Percentiles rank a stretch among this genome's conserved stretches.
These are phyloP conservation scores for Rhododendron molle DNA, from an alignment of 148 eudicot species.

Conservation along the genomic window DNA sequence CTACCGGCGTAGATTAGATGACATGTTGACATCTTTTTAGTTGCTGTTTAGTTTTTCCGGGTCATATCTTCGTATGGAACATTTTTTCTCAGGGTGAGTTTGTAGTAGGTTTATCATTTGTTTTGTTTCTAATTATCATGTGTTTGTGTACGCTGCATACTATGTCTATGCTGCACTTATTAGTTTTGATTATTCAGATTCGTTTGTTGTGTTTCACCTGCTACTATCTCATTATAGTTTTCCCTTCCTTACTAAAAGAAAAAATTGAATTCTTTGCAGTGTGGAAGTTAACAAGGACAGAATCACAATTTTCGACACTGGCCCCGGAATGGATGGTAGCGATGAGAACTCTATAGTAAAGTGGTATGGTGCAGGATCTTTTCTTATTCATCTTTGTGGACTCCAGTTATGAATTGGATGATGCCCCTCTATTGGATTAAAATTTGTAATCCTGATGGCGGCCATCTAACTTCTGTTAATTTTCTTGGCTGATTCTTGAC, in stretches of 20 bases:
- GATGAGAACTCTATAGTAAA: conserved; percentile 55
- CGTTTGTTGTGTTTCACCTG: background rate
- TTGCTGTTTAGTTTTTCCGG: background rate
- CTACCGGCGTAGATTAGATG: background rate
- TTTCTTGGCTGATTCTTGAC: background rate
- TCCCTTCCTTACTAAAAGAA: background rate
- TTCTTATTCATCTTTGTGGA: background rate
- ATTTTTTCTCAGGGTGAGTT: background rate
- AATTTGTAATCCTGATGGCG: background rate
- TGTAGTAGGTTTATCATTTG: background rate
- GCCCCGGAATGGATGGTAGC: conserved; percentile 74
- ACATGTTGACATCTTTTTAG: background rate
- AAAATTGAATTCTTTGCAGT: conserved; percentile 30
- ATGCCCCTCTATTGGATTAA: background rate
- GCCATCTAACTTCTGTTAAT: background rate
- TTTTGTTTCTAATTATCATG: background rate
- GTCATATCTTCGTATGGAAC: background rate
- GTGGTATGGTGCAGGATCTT: conserved; percentile 39
- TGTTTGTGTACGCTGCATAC: background rate
- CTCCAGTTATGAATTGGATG: background rate
- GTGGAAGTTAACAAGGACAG: conserved; percentile 32
- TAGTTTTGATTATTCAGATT: background rate
- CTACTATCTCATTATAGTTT: background rate
- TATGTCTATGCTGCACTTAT: background rate
- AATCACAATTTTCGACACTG: conserved; percentile 59